Percentiles rank a stretch among this genome's conserved stretches.
phyloP scores from a whole-genome alignment of 2,329 filamentous ascomycete genomes.

The Exophiala sp. region DNA sequence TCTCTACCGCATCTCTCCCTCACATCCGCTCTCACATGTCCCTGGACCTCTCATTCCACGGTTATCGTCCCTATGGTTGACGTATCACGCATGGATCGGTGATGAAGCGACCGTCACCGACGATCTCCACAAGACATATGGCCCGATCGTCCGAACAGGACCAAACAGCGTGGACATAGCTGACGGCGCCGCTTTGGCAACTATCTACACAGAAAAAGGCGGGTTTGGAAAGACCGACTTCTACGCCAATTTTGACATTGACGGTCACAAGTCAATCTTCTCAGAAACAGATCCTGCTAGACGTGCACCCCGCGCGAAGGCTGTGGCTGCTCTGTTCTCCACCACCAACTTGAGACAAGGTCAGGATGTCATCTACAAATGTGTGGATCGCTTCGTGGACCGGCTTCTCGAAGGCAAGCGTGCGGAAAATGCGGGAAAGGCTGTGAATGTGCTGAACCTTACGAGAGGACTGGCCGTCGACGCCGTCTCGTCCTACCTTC shows the following conservation, averaged over 20 bases:
- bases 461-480: conserved; percentile 52
- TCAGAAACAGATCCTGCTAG: conserved; percentile 35
- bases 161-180: conserved; percentile 43
- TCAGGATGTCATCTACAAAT: conserved; percentile 38
- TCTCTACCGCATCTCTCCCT: conserved; percentile 34
- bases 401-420: conserved; percentile 37
- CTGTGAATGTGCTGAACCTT: conserved; percentile 50
- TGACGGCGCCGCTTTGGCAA: conserved; percentile 44
- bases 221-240: conserved; percentile 52
- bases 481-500: conserved; percentile 53
- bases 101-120: conserved; percentile 32
- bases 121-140: conserved; percentile 35
- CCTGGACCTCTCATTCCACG: conserved; percentile 38
- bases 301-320: conserved; percentile 47
- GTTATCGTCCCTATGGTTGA: conserved; percentile 35
- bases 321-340: conserved; percentile 50
- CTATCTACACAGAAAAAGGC: conserved; percentile 52
- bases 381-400: conserved; percentile 42
- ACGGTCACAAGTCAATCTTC: conserved; percentile 55
- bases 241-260: conserved; percentile 57
- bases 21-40: conserved; percentile 40
- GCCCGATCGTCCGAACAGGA: conserved; percentile 37
- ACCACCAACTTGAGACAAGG: conserved; percentile 44
- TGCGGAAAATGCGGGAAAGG: conserved; percentile 24
- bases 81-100: conserved; percentile 34